These are phyloP conservation scores for Pyrenophora seminiperda DNA, from an alignment of 2,329 filamentous ascomycete species.

Conservation along the genomic window DNA sequence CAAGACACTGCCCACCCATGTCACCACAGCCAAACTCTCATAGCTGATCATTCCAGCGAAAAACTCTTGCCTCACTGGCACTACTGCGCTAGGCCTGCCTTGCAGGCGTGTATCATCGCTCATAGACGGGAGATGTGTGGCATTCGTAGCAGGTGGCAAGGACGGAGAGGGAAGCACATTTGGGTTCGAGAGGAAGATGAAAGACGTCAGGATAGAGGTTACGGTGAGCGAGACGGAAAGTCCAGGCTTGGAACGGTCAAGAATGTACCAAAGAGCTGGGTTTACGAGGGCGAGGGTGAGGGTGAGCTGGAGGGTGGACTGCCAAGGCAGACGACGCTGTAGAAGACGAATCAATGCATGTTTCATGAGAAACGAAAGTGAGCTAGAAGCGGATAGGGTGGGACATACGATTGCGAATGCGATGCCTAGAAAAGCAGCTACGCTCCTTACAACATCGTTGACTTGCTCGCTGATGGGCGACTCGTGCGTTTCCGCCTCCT, in stretches of 20 bases:
- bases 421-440: constrained; percentile 74
- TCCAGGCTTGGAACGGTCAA: constrained; percentile 86
- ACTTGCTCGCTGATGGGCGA: constrained; percentile 66
- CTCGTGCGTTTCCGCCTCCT: constrained; percentile 41
- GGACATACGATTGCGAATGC: constrained; percentile 79
- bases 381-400: not conserved
- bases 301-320: constrained; percentile 91
- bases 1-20: constrained; percentile 90
- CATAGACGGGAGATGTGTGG: constrained; percentile 23
- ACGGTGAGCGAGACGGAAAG: constrained; percentile 78
- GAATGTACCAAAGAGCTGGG: constrained; percentile 92
- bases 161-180: constrained; percentile 68
- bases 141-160: constrained; percentile 29
- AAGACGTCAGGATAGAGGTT: constrained; percentile 72
- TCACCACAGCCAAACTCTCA: constrained; percentile 71
- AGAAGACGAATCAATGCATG: constrained; percentile 9
- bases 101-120: constrained; percentile 8
- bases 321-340: constrained; percentile 88
- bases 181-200: constrained; percentile 76
- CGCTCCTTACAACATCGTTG: constrained; percentile 71
- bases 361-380: not conserved
- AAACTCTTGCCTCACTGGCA: constrained; percentile 18
- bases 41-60: constrained; percentile 64
- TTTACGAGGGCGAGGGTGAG: constrained; percentile 88
- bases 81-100: constrained; percentile 1